phyloP scores from a whole-genome alignment of 352 stramenopile genomes.

The Phytophthora palmivora region DNA sequence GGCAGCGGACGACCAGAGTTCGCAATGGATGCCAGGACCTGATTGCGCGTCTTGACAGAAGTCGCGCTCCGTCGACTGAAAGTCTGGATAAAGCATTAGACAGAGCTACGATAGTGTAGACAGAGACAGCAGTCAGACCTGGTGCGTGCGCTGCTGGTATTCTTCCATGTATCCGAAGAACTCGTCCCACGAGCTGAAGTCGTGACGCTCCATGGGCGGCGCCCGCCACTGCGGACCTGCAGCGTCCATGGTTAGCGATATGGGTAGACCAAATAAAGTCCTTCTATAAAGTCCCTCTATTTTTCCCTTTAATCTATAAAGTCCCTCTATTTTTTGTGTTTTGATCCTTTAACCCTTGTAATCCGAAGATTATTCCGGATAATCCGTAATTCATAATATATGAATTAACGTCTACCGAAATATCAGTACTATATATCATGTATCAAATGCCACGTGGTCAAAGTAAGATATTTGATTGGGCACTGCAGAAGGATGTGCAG shows the following conservation, averaged over 20 bases:
- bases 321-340: too few species aligned
- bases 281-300: too few species aligned
- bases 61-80: slow-evolving; percentile 37
- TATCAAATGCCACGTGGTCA: too few species aligned
- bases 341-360: too few species aligned
- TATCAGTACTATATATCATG: too few species aligned
- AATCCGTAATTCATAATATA: too few species aligned
- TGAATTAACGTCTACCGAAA: too few species aligned
- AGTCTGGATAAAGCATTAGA: slow-evolving; percentile 20
- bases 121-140: slow-evolving; percentile 12
- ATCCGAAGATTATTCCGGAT: too few species aligned
- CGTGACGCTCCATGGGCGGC: slow-evolving; percentile 23
- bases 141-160: slow-evolving; percentile 34
- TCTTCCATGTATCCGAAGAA: slow-evolving; percentile 41
- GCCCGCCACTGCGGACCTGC: slow-evolving; percentile 10
- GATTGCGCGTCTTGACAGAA: slow-evolving; percentile 43
- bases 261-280: too few species aligned
- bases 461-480: too few species aligned
- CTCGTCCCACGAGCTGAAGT: slow-evolving; percentile 34
- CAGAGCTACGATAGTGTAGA: not conserved
- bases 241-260: not conserved
- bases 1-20: slow-evolving; percentile 12
- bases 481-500: not conserved
- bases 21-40: slow-evolving; percentile 34
- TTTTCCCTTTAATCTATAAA: too few species aligned